Conservation (phyloP, 1,139 yeast species). For the Suhomyces choctaworum region DNA sequence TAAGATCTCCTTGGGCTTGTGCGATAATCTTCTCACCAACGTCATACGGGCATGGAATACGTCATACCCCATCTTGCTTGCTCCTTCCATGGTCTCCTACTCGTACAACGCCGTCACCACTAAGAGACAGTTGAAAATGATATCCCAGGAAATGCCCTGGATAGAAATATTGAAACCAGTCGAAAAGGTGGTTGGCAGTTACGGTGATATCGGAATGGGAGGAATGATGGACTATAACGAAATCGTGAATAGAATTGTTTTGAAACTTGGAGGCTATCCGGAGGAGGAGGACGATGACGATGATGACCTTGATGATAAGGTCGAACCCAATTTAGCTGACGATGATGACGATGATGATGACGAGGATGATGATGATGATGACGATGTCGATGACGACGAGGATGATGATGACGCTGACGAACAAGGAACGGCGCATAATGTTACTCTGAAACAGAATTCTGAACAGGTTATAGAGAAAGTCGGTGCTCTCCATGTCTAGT, state of each 20-base stretch:
- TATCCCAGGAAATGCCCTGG: slow-evolving; percentile 89
- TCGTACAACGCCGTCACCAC: slow-evolving; percentile 88
- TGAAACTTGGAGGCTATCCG: slow-evolving; percentile 86
- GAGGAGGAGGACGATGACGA: slow-evolving; percentile 82
- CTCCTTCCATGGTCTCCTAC: slow-evolving; percentile 93
- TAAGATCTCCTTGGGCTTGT: slow-evolving; percentile 85
- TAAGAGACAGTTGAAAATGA: slow-evolving; percentile 70
- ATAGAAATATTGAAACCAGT: slow-evolving; percentile 86
- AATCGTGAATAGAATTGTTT: slow-evolving; percentile 79
- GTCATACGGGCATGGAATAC: slow-evolving; percentile 93
- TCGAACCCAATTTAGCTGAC: slow-evolving; percentile 35
- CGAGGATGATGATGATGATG: slow-evolving; percentile 48
- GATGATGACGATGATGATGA: slow-evolving; percentile 31
- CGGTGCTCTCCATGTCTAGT: not conserved
- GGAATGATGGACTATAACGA: slow-evolving; percentile 93
- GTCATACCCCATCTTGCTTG: slow-evolving; percentile 79
- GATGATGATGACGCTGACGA: slow-evolving; percentile 46
- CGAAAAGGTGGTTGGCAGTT: slow-evolving; percentile 88
- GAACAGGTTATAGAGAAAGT: slow-evolving; percentile 2
- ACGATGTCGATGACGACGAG: slow-evolving; percentile 38
- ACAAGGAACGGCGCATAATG: not conserved
- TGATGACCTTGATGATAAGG: slow-evolving; percentile 41
- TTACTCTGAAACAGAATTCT: slow-evolving; percentile 18
- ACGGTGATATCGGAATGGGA: slow-evolving; percentile 95
- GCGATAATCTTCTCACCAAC: slow-evolving; percentile 84